Percentiles rank a stretch among this genome's conserved stretches.
These are phyloP conservation scores for Fomitopsis serialis DNA, from an alignment of 768 basidiomycete species.

Conservation along the genomic window DNA sequence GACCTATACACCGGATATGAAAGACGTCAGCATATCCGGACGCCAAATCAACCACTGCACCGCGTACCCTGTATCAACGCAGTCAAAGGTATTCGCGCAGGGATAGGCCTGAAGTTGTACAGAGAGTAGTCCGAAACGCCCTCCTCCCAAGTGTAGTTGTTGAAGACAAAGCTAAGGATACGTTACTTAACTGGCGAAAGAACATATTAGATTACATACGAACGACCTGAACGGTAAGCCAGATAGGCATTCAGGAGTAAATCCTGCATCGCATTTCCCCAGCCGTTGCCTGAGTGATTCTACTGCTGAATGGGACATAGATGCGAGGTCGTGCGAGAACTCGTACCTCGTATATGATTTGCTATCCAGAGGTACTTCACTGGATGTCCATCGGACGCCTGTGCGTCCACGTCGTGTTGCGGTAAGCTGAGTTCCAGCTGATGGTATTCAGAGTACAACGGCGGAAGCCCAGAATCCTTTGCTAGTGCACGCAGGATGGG, in stretches of 20 bases:
- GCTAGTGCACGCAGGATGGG: not conserved
- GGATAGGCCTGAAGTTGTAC: constrained; percentile 44
- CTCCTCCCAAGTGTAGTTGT: constrained; percentile 49
- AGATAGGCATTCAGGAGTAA: constrained; percentile 28
- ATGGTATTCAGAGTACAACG: constrained; percentile 40
- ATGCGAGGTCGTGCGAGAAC: not conserved
- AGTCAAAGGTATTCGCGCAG: constrained; percentile 47
- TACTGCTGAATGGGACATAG: not conserved
- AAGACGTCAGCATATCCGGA: not conserved
- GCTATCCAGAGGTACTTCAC: constrained; percentile 43
- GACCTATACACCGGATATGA: constrained; percentile 23
- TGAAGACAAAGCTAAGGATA: constrained; percentile 38
- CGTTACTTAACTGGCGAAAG: not conserved
- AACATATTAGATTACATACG: constrained; percentile 23
- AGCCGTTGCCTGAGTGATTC: constrained; percentile 28
- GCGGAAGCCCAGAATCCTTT: constrained; percentile 25
- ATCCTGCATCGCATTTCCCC: constrained; percentile 37
- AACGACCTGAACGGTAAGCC: constrained; percentile 28
- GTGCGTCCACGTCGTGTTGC: constrained; percentile 36
- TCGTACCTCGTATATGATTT: constrained; percentile 40
- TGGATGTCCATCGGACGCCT: constrained; percentile 34
- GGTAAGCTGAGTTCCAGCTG: constrained; percentile 39
- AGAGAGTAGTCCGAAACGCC: constrained; percentile 31
- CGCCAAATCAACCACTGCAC: not conserved
- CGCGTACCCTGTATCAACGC: constrained; percentile 43